Evolutionary conservation across 805 yeast genomes (phyloP).

Genomic region (Yarrowia porcina): DNA sequence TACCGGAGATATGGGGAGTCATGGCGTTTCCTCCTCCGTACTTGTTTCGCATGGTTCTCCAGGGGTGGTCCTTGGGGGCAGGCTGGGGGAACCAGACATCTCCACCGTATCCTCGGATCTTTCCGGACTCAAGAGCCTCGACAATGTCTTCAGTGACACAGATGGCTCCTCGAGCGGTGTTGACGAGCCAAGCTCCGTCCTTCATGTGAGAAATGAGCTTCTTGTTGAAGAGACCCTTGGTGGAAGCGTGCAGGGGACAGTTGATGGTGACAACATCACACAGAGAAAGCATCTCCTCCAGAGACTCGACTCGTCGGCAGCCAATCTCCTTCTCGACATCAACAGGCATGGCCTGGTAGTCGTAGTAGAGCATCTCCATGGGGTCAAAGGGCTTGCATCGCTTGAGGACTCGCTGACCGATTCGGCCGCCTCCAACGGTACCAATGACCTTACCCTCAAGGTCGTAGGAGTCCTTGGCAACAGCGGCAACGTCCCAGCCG

Average conservation of each 20-base stretch:
- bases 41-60: constrained; percentile 6
- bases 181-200: neutral
- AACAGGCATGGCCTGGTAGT: neutral
- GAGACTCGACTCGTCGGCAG: neutral
- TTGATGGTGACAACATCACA: neutral
- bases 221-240: constrained; percentile 7
- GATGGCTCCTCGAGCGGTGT: constrained; percentile 4
- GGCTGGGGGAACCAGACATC: constrained; percentile 4
- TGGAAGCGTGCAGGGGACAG: neutral
- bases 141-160: neutral
- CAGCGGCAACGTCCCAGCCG: constrained; percentile 5
- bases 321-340: neutral
- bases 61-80: neutral
- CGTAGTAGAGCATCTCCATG: constrained; percentile 10
- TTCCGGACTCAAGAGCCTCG: neutral
- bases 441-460: constrained; percentile 1
- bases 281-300: neutral
- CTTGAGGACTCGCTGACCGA: constrained; percentile 1
- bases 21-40: neutral
- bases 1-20: constrained; percentile 1
- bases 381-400: neutral
- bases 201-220: neutral
- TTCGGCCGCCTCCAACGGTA: constrained; percentile 4
- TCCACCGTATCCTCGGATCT: constrained; percentile 1
- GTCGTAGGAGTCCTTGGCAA: constrained; percentile 2